These are phyloP conservation scores for Steccherinum ochraceum DNA, from an alignment of 768 basidiomycete genomes.

Conservation along the genomic window DNA sequence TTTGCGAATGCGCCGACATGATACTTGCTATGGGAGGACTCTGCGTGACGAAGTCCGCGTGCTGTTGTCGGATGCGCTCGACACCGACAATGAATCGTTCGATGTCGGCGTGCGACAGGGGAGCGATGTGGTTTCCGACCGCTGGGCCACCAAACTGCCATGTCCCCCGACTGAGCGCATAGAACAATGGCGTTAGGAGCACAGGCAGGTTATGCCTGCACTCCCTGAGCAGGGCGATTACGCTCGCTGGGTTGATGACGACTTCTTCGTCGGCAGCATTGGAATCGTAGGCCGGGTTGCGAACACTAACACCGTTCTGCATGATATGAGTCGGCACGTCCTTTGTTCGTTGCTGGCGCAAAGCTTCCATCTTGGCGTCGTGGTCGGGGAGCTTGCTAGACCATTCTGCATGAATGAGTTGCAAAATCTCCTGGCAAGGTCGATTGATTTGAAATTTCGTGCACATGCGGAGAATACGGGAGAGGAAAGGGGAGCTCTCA, in stretches of 20 bases:
- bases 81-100: conserved; percentile 19
- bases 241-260: conserved; percentile 17
- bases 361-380: conserved; percentile 1
- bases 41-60: conserved; percentile 1
- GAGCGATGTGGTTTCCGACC: conserved; percentile 15
- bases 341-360: neutral
- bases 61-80: conserved; percentile 13
- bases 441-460: conserved; percentile 8
- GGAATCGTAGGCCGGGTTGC: neutral
- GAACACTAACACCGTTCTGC: neutral
- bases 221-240: conserved; percentile 20
- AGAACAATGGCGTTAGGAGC: conserved; percentile 21
- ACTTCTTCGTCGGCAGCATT: conserved; percentile 10
- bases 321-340: neutral
- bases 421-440: conserved; percentile 3
- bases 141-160: conserved; percentile 15
- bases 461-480: conserved; percentile 8
- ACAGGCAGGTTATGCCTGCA: conserved; percentile 11
- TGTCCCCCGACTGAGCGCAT: conserved; percentile 19
- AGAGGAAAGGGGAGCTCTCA: conserved; percentile 11
- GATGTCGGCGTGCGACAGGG: conserved; percentile 16
- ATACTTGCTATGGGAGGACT: neutral
- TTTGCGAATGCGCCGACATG: neutral
- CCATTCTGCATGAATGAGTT: conserved; percentile 3
- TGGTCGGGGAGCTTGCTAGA: conserved; percentile 1